Evolutionary conservation across 495 filamentous ascomycete genomes (phyloP), one percentile per base, ranked within the genome.

Genomic region (Penicillium simplicissimum): DNA sequence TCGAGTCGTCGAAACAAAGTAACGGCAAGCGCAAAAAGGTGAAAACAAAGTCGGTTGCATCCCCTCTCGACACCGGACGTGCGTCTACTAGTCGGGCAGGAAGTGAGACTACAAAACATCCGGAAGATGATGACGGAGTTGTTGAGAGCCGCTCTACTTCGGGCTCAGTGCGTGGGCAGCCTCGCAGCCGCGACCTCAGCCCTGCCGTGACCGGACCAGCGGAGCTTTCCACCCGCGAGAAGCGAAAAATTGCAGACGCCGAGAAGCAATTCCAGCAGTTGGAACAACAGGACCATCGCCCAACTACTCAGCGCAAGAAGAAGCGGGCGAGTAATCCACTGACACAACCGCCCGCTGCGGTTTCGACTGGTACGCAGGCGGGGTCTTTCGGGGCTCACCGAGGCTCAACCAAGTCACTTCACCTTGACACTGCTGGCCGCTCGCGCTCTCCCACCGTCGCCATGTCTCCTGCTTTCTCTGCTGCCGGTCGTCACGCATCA

Each of bases 171-270:
- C 87, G 83, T 36, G 90, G 87, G 62, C 92, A 92, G 60, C 85
- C 89, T 23, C 84, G 79, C 4, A 96, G 93, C 71, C 90, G 92
- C 43, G 92, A 96, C 65, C 78, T 91, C 69, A 96, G 91, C 8
- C 93, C 91, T 0, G 80, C 75, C 28, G 35, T 9, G 11, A 36
- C 57, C 6, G 81, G 75, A 51, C 86, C 76, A 66, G 76, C 76
- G 2, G 91, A 91, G 68, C 81, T 92, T 6, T 95, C 93, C 6
- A 92, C 89, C 59, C 85, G 93, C 15, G 93, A 97, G 65, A 90
- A 90, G 72, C 85, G 91, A 42, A 97, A 97, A 70, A 85, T 96
- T 28, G 88, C 89, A 19, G 89, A 90, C 72, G 82, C 91, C 15
- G 92, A 97, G 70, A 90, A 91, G 68, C 85, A 84, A 28, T 89